Percentiles rank a stretch among this genome's conserved stretches.
These are phyloP conservation scores for Diatrype stigma DNA, from an alignment of 2,329 filamentous ascomycete species.

Conservation along the genomic window DNA sequence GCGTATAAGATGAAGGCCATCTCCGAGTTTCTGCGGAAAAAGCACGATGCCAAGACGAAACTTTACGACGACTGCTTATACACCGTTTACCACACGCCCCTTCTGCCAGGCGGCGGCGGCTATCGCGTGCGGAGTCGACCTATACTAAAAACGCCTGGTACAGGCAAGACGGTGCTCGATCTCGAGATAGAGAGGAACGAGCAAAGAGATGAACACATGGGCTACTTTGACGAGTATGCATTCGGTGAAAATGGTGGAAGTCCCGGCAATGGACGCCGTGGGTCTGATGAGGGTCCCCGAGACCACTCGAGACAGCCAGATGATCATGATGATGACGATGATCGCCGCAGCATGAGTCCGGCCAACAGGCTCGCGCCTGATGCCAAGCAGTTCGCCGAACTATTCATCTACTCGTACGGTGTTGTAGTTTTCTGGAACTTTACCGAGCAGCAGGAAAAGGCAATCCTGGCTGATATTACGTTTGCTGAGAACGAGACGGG, in stretches of 20 bases:
- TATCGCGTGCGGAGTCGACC: slow-evolving; percentile 87
- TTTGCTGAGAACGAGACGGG: slow-evolving; percentile 71
- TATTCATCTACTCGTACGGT: slow-evolving; percentile 96
- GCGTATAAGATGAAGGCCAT: slow-evolving; percentile 85
- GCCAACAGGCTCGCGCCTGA: slow-evolving; percentile 62
- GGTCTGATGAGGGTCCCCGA: slow-evolving; percentile 12
- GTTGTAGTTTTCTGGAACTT: slow-evolving; percentile 99
- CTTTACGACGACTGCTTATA: slow-evolving; percentile 98
- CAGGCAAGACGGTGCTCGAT: slow-evolving; percentile 84
- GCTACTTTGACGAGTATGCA: slow-evolving; percentile 76
- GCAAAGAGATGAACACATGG: slow-evolving; percentile 81
- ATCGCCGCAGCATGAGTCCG: slow-evolving; percentile 40
- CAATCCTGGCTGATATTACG: slow-evolving; percentile 88
- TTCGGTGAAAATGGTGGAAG: slow-evolving; percentile 41
- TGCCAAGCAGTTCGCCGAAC: slow-evolving; percentile 79
- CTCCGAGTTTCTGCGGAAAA: slow-evolving; percentile 82
- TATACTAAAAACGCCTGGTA: slow-evolving; percentile 83
- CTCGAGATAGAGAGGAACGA: slow-evolving; percentile 96
- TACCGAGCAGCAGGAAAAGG: slow-evolving; percentile 91
- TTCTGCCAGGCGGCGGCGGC: slow-evolving; percentile 80
- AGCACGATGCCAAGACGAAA: slow-evolving; percentile 88
- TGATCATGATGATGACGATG: slow-evolving; percentile 26
- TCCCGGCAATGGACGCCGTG: slow-evolving; percentile 17
- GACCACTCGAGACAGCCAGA: slow-evolving; percentile 25
- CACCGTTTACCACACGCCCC: slow-evolving; percentile 86